A percentile compares a stretch with the other conserved stretches of the same genome.
These are phyloP conservation scores for Podila horticola DNA, from an alignment of 192 early-diverging fungal species.

Conservation along the genomic window DNA sequence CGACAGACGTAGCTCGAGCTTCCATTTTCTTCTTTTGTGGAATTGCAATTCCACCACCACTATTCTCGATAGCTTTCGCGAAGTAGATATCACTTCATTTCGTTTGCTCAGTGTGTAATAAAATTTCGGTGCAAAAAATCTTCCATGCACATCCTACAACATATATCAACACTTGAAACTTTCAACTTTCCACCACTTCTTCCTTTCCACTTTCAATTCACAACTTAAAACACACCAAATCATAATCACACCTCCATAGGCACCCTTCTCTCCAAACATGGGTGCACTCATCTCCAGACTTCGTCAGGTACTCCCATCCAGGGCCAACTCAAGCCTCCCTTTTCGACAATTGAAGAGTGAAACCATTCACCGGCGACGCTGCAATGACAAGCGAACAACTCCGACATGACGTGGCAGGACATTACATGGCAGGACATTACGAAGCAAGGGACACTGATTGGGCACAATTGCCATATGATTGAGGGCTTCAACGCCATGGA, in stretches of 20 bases:
- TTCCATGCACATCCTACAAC: background rate
- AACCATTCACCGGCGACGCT: too few species aligned
- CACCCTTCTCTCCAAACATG: conserved; percentile 18
- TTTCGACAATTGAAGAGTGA: too few species aligned
- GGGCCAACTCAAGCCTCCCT: background rate
- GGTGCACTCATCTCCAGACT: conserved; percentile 45
- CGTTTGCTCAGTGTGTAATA: too few species aligned
- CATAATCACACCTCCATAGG: background rate
- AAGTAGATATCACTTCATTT: too few species aligned
- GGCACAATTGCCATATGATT: too few species aligned
- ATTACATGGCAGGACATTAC: too few species aligned
- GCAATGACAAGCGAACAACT: too few species aligned
- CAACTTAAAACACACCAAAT: background rate
- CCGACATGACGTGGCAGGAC: too few species aligned
- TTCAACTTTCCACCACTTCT: background rate
- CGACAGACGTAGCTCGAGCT: background rate
- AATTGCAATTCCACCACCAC: background rate
- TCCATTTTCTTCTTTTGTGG: background rate
- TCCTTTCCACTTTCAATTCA: background rate
- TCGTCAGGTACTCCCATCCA: background rate
- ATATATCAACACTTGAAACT: background rate
- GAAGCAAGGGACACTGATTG: too few species aligned
- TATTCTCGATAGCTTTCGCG: background rate
- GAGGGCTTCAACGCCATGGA: too few species aligned
- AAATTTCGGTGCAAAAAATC: too few species aligned